A percentile compares a stretch with the other conserved stretches of the same genome.
phyloP scores from a whole-genome alignment of 1,284 basidiomycete genomes.

The Wallemia mellicola region DNA sequence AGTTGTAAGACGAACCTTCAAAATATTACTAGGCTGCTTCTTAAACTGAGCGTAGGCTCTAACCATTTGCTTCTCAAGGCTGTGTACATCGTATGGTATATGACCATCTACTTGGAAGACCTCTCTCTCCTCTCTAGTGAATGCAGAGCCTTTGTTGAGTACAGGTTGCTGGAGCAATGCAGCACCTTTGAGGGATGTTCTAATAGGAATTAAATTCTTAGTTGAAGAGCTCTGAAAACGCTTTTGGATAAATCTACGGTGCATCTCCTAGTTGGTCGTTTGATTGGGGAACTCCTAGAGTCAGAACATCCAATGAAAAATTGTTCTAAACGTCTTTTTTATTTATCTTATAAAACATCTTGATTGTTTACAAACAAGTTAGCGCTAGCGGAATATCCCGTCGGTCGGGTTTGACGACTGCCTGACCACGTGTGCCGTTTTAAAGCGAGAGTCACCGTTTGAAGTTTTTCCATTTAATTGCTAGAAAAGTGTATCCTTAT shows the following conservation, averaged over 20 bases:
- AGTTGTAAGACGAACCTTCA: neutral
- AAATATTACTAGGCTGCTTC: conserved; percentile 4
- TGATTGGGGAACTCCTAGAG: no score
- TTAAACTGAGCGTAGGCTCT: conserved; percentile 2
- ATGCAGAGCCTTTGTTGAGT: neutral
- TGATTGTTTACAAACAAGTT: neutral
- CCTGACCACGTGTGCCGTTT: neutral
- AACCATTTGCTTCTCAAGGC: neutral
- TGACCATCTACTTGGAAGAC: neutral
- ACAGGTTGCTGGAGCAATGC: neutral
- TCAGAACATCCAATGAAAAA: neutral
- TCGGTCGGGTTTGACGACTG: neutral
- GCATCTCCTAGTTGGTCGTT: neutral
- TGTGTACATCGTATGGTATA: conserved; percentile 1
- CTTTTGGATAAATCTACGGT: neutral
- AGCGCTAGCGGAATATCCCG: neutral
- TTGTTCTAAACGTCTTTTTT: neutral
- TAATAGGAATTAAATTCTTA: neutral
- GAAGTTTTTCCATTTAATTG: no score
- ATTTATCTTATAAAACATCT: neutral
- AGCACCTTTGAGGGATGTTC: neutral
- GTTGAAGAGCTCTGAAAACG: neutral
- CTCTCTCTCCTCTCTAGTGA: conserved; percentile 1
- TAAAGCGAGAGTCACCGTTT: neutral
- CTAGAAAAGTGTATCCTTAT: no score